These are phyloP conservation scores for Endocalyx cinctus DNA, from an alignment of 2,329 filamentous ascomycete species.

Conservation along the genomic window DNA sequence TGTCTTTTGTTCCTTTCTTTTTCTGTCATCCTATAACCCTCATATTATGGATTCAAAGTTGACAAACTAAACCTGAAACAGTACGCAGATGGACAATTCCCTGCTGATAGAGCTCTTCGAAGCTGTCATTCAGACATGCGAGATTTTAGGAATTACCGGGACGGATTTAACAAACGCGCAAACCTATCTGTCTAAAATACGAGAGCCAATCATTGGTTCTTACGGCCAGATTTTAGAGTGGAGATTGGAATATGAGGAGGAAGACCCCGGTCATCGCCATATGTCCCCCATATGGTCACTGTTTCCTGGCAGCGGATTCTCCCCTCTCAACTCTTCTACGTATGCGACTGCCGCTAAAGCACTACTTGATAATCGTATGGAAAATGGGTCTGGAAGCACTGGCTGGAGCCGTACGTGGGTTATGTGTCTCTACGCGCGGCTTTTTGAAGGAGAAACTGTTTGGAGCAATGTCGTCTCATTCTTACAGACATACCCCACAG, in stretches of 20 bases:
- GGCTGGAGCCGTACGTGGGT: slow-evolving; percentile 46
- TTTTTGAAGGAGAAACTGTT: slow-evolving; percentile 32
- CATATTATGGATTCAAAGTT: too few species aligned
- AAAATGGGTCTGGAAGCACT: slow-evolving; percentile 22
- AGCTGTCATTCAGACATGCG: slow-evolving; percentile 11
- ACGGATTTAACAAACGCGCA: slow-evolving; percentile 6
- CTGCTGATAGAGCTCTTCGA: slow-evolving; percentile 35
- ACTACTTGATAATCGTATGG: slow-evolving; percentile 13
- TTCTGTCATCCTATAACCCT: too few species aligned
- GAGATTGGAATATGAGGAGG: slow-evolving; percentile 15
- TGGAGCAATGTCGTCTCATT: slow-evolving; percentile 30
- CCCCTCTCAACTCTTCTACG: slow-evolving; percentile 8
- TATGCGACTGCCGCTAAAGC: slow-evolving; percentile 8
- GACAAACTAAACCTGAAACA: too few species aligned
- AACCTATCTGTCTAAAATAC: slow-evolving; percentile 7
- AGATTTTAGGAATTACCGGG: slow-evolving; percentile 6
- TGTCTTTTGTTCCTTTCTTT: too few species aligned
- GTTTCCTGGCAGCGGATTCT: slow-evolving; percentile 12
- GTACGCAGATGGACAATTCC: slow-evolving; percentile 11
- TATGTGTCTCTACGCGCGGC: slow-evolving; percentile 40
- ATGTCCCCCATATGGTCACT: slow-evolving; percentile 17
- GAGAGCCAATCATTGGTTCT: slow-evolving; percentile 12
- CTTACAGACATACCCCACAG: slow-evolving; percentile 31
- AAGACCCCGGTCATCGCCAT: slow-evolving; percentile 13
- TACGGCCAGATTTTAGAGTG: slow-evolving; percentile 19